Evolutionary conservation across 805 yeast genomes (phyloP), one percentile per base, ranked within the genome.

Genomic region (Schizosaccharomyces lindneri): DNA sequence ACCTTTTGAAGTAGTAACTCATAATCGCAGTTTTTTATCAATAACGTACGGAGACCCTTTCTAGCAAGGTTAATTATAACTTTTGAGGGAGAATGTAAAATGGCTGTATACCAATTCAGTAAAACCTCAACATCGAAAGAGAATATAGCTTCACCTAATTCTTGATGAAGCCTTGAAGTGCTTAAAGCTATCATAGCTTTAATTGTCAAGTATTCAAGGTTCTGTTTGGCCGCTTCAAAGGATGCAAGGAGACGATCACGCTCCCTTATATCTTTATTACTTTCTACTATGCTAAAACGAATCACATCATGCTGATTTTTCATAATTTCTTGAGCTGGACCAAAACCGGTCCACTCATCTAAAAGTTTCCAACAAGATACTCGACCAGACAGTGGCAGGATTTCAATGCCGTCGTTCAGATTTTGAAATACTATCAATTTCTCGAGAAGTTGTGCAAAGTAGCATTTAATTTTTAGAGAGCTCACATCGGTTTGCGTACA

Each of bases 321-420:
- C 2, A 87, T 79, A 1, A 82, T 68, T 0, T 75, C 68, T 7
- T 80, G 76, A 29, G 81, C 75, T 61, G 80, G 82, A 2, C 97
- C 97, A 70, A 80, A 81, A 0, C 95, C 95, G 70, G 96, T 88
- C 99, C 99, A 93, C 69, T 87, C 95, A 65, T 85, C 89, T 62
- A 93, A 73, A 67, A 80, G 84, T 59, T 82, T 80, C 73, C 87
- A 89, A 64, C 94, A 85, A 1, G 86, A 84, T 39, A 85, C 81
- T 61, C 96, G 75, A 1, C 88, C 90, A 65, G 83, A 87, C 70
- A 89, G 88, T 1, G 95, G 90, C n/a, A 89, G 74, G 80, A 89
- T 82, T 48, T 75, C 73, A 15, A 29, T 1, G 4, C 29, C n/a
- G 19, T 17, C 9, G 2, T 66, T 61, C 1, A 78, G 74, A 19